Conservation (phyloP, 192 early-diverging fungal genomes). For the Radiomyces spectabilis region DNA sequence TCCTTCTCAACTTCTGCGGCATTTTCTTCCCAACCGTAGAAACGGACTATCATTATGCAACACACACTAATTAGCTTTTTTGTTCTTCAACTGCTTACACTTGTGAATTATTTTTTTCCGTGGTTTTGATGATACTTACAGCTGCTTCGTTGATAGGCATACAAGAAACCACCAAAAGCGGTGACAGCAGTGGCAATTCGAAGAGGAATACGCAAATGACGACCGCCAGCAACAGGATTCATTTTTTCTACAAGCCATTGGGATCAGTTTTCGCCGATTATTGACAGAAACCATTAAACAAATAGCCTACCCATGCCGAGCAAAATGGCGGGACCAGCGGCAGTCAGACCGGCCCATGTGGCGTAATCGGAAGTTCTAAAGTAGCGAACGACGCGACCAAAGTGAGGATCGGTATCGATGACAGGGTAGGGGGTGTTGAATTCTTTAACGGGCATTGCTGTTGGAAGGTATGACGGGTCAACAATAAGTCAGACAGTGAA, state of each 20-base stretch:
- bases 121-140: conserved; percentile 43
- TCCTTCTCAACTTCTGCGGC: conserved; percentile 65
- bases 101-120: background rate
- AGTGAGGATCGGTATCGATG: conserved; percentile 89
- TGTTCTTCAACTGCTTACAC: background rate
- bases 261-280: background rate
- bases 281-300: background rate
- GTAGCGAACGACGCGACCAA: conserved; percentile 83
- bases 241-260: conserved; percentile 29
- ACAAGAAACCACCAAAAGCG: conserved; percentile 69
- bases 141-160: conserved; percentile 62
- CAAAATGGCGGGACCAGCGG: conserved; percentile 67
- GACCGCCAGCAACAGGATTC: conserved; percentile 44
- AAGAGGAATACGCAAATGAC: conserved; percentile 42
- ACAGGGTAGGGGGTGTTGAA: conserved; percentile 64
- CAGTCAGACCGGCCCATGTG: conserved; percentile 51
- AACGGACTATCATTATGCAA: conserved; percentile 70
- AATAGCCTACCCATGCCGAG: conserved; percentile 62
- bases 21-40: conserved; percentile 92
- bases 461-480: no score
- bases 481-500: no score
- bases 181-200: conserved; percentile 43
- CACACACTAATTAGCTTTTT: no score
- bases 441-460: conserved; percentile 39
- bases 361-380: conserved; percentile 78